phyloP scores from a whole-genome alignment of 2,329 filamentous ascomycete genomes.

The Salinomyces thailandicus region DNA sequence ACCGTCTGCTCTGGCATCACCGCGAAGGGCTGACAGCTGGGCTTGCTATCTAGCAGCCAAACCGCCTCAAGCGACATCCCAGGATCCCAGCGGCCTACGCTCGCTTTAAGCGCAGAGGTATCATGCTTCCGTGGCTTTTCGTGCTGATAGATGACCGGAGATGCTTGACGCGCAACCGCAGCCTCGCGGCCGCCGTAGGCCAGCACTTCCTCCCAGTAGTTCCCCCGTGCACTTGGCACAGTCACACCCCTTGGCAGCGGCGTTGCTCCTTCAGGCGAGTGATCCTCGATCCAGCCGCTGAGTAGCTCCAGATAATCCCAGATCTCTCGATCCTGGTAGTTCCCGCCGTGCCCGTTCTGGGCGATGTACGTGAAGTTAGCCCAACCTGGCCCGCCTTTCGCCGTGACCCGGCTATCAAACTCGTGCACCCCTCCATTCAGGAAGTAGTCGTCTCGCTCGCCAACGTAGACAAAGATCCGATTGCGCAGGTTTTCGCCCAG shows the following conservation, averaged over 20 bases:
- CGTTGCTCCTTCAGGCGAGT: constrained; percentile 23
- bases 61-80: constrained; percentile 26
- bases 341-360: constrained; percentile 24
- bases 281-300: constrained; percentile 23
- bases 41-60: constrained; percentile 24
- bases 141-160: constrained; percentile 17
- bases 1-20: constrained; percentile 19
- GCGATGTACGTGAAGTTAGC: constrained; percentile 28
- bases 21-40: constrained; percentile 14
- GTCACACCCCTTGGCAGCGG: constrained; percentile 19
- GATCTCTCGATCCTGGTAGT: constrained; percentile 23
- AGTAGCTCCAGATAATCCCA: constrained; percentile 29
- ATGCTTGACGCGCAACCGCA: constrained; percentile 24
- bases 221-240: constrained; percentile 19
- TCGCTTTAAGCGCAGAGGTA: constrained; percentile 11
- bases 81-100: constrained; percentile 29
- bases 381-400: constrained; percentile 25
- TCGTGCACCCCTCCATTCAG: constrained; percentile 28
- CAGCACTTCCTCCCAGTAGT: constrained; percentile 27
- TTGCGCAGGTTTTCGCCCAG: constrained; percentile 25
- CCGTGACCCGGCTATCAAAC: constrained; percentile 26
- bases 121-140: too few species aligned
- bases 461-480: constrained; percentile 29
- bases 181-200: constrained; percentile 24
- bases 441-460: constrained; percentile 27